Base-by-base conservation (phyloP, 2,329 filamentous ascomycete genomes). In the Dothideomycetidae sp. region DNA sequence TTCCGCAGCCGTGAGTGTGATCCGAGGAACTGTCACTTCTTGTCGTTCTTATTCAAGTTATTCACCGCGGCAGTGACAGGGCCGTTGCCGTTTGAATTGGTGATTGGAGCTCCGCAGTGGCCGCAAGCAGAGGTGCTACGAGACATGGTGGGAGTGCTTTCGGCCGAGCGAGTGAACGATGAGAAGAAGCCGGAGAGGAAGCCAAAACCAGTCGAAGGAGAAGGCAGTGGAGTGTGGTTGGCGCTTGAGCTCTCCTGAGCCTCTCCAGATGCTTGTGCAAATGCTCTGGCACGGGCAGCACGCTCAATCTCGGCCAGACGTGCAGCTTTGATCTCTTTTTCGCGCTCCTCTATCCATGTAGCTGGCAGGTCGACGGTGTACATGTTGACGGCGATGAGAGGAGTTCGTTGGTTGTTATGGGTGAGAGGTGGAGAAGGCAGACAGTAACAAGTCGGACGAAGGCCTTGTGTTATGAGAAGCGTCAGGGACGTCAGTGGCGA, bases 311-410 rank as follows among this genome's bases (percentile, higher is more conserved):
- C 36, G 16, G 29, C 29, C 30, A 32, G 30, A 17, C 37, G 19
- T 18, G 37, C 29, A 19, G 30, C 41, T 12, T 26, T 31, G 11
- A 40, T 39, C 33, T 43, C 33, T 19, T 36, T 29, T 34, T 36
- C 41, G 35, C 53, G 52, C 41, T 53, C 52, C 33, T 54, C 53
- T 43, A 44, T 47, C 46, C 54, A 56, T 19, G 44, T 33, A n/a
- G 52, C 41, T 9, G 48, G 50, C 16, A 56, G 41, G 37, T 56
- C 53, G 44, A 48, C 46, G n/a, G 52, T 48, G 41, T 52, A 54
- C 52, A 55, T 54, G 16, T 17, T 50, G 40, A n/a, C 26, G 17
- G 10, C 34, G 18, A 29, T 29, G 17, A 14, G 9, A 11, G 5
- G 2, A 31, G 13, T 28, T 11, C 17, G 14, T 16, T 26, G 5